These are phyloP conservation scores for Pythium guiyangense DNA, from an alignment of 352 stramenopile genomes.

Conservation along the genomic window DNA sequence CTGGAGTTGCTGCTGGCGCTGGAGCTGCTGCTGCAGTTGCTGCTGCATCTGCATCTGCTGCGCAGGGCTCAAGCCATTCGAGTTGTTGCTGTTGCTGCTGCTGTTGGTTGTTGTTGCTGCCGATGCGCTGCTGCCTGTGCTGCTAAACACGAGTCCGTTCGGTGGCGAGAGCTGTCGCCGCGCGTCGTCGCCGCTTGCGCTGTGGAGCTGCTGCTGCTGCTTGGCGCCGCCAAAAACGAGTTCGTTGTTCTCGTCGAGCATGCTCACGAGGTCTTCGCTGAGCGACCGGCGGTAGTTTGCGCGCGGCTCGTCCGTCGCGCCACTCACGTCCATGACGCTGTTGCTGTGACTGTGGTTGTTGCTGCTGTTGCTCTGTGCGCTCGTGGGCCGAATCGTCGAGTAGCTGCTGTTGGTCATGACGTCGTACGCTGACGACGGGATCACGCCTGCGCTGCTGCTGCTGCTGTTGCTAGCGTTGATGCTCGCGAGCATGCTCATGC, in stretches of 20 bases:
- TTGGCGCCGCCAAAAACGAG: conserved; percentile 16
- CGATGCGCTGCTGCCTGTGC: too few species aligned
- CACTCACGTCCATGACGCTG: conserved; percentile 12
- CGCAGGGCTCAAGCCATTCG: background rate
- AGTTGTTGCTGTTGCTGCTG: conserved; percentile 2
- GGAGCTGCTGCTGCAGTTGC: conserved; percentile 18
- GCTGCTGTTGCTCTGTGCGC: conserved; percentile 12
- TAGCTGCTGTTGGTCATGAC: conserved; percentile 1
- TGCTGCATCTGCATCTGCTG: conserved; percentile 15
- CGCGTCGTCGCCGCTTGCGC: background rate
- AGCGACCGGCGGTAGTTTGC: conserved; percentile 47
- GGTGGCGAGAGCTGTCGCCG: conserved; percentile 10
- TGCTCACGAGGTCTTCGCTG: conserved; percentile 75
- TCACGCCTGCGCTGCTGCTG: background rate
- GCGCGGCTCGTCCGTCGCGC: conserved; percentile 19
- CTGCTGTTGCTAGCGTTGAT: background rate
- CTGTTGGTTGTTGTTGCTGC: background rate
- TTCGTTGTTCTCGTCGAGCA: conserved; percentile 54
- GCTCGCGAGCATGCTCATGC: conserved; percentile 6
- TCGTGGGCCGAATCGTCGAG: conserved; percentile 6
- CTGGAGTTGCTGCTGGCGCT: conserved; percentile 17
- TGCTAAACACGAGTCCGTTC: conserved; percentile 10
- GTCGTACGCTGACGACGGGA: conserved; percentile 15
- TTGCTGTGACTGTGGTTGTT: too few species aligned
- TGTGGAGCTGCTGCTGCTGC: conserved; percentile 18